A percentile compares a stretch with the other conserved stretches of the same genome.
Evolutionary conservation across 805 yeast species (phyloP).

Genomic region (Wickerhamiella cacticola): DNA sequence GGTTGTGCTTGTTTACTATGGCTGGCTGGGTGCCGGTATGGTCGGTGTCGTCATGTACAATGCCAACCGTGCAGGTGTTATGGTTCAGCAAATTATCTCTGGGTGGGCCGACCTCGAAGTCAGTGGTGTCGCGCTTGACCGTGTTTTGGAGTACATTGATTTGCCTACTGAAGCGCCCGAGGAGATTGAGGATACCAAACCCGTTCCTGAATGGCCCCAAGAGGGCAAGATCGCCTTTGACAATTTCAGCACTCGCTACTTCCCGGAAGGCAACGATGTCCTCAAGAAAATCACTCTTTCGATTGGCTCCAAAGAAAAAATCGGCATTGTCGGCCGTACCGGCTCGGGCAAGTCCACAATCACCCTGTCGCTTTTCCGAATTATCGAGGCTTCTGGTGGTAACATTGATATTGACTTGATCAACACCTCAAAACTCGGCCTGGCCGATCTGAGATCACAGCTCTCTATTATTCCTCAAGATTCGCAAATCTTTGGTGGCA

Average conservation of each 20-base stretch:
- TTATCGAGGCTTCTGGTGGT: conserved; percentile 69
- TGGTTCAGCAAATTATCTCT: conserved; percentile 81
- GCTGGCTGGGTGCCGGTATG: conserved; percentile 64
- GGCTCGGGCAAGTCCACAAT: conserved; percentile 93
- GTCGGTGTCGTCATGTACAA: conserved; percentile 84
- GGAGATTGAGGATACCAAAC: conserved; percentile 51
- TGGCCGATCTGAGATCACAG: conserved; percentile 62
- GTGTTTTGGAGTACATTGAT: conserved; percentile 64
- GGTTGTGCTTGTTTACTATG: conserved; percentile 46
- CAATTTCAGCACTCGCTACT: conserved; percentile 66
- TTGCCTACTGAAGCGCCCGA: conserved; percentile 77
- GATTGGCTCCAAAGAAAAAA: conserved; percentile 62
- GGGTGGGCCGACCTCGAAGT: conserved; percentile 91
- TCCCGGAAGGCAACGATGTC: conserved; percentile 67
- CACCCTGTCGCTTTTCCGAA: conserved; percentile 71
- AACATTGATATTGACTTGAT: conserved; percentile 58
- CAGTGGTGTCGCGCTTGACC: conserved; percentile 81
- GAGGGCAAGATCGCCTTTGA: conserved; percentile 56
- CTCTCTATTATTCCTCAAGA: conserved; percentile 88
- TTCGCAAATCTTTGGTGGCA: conserved; percentile 82
- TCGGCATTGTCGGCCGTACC: conserved; percentile 94
- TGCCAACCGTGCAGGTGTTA: conserved; percentile 72
- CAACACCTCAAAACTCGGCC: conserved; percentile 56
- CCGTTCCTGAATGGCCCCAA: conserved; percentile 61
- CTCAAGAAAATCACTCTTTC: conserved; percentile 52